A percentile compares a stretch with the other conserved stretches of the same genome.
Evolutionary conservation across 2,329 filamentous ascomycete species (phyloP).

Genomic region (Stagonosporopsis chrysanthemi): DNA sequence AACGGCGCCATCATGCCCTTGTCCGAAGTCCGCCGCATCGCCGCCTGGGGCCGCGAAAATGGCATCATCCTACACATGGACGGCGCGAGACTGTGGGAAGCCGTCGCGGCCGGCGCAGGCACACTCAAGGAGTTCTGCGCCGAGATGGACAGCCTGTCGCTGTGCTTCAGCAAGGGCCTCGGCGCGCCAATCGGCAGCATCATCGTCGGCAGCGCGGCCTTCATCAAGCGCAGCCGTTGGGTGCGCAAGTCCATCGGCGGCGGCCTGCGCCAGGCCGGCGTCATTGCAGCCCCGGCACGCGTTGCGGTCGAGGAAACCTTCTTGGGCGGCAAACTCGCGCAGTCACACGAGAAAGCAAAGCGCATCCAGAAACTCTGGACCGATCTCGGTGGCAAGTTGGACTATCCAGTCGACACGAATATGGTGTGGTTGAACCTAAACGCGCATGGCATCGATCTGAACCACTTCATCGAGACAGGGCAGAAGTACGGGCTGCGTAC

Average conservation of each 20-base stretch:
- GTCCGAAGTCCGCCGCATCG: constrained; percentile 72
- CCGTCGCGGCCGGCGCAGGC: constrained; percentile 73
- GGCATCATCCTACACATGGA: constrained; percentile 77
- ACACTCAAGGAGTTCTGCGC: constrained; percentile 71
- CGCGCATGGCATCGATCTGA: constrained; percentile 61
- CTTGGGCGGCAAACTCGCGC: constrained; percentile 67
- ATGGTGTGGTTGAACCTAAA: constrained; percentile 87
- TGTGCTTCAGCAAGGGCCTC: constrained; percentile 84
- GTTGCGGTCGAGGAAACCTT: constrained; percentile 84
- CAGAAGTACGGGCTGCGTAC: constrained; percentile 66
- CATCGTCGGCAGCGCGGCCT: constrained; percentile 65
- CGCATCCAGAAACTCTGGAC: constrained; percentile 72
- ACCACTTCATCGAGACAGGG: constrained; percentile 63
- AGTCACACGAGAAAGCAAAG: constrained; percentile 69
- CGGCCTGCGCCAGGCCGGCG: constrained; percentile 77
- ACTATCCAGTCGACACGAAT: constrained; percentile 81
- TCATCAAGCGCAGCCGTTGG: constrained; percentile 75
- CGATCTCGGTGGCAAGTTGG: constrained; percentile 70
- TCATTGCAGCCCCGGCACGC: constrained; percentile 76
- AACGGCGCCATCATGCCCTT: constrained; percentile 81
- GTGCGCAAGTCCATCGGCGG: constrained; percentile 83
- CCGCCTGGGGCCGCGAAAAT: constrained; percentile 68
- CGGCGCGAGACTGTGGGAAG: constrained; percentile 83
- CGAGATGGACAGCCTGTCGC: constrained; percentile 75
- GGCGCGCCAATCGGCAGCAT: constrained; percentile 83